phyloP scores from a whole-genome alignment of 306 rosid genomes.

The Hippophae tibetana region DNA sequence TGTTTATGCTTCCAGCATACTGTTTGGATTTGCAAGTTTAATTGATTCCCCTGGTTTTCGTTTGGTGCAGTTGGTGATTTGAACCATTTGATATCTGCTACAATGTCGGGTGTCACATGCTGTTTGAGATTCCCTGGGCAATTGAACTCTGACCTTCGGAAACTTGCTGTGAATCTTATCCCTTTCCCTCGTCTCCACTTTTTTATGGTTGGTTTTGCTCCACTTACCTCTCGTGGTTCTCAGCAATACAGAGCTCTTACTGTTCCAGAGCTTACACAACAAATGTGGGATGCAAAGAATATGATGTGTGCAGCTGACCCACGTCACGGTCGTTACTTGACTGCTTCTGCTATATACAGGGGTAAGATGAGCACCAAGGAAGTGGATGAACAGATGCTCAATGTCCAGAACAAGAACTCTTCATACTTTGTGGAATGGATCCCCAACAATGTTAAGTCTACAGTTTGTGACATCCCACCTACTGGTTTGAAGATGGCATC shows the following conservation, averaged over 20 bases:
- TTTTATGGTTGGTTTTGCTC: constrained; percentile 73
- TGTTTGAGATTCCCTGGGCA: constrained; percentile 80
- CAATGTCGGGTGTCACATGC: constrained; percentile 84
- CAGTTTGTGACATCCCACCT: constrained; percentile 71
- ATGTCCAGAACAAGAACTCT: constrained; percentile 71
- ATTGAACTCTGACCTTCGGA: constrained; percentile 56
- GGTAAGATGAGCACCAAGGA: constrained; percentile 83
- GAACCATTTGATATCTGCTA: constrained; percentile 73
- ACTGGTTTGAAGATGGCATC: constrained; percentile 74
- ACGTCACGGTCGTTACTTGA: constrained; percentile 59
- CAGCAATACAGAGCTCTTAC: constrained; percentile 63
- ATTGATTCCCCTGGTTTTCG: not conserved
- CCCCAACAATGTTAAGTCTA: constrained; percentile 69
- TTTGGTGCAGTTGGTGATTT: constrained; percentile 52
- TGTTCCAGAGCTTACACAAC: constrained; percentile 75
- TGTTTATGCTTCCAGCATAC: not conserved
- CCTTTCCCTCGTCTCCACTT: constrained; percentile 73
- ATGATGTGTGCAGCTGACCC: constrained; percentile 84
- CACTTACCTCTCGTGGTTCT: constrained; percentile 64
- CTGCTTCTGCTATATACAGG: constrained; percentile 64
- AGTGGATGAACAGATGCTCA: constrained; percentile 72
- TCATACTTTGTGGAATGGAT: constrained; percentile 73
- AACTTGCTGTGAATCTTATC: constrained; percentile 55
- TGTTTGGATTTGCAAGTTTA: too few species aligned
- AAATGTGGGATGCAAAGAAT: constrained; percentile 83